Percentiles rank a stretch among this genome's conserved stretches.
These are phyloP conservation scores for Arachis hypogaea DNA, from an alignment of 306 rosid genomes.

Conservation along the genomic window DNA sequence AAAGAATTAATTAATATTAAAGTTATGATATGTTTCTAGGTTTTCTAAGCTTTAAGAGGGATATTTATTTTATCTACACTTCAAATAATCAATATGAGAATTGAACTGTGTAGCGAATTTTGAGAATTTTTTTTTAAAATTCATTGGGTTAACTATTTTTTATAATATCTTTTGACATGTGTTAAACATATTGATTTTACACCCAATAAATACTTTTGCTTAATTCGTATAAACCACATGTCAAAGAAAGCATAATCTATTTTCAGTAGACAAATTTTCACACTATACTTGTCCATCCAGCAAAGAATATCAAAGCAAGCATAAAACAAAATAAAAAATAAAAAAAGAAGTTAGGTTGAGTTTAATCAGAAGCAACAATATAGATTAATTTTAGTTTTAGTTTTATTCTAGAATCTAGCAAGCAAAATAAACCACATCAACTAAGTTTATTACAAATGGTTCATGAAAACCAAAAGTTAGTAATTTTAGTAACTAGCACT, in stretches of 20 bases:
- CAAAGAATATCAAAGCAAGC: conserved; percentile 43
- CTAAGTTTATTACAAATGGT: conserved; percentile 27
- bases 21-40: too few relatives aligned
- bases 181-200: not conserved
- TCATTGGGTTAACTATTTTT: too few relatives aligned
- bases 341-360: not conserved
- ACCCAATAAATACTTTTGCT: conserved; percentile 19
- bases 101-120: too few relatives aligned
- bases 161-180: not conserved
- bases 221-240: conserved; percentile 8
- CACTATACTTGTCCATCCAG: conserved; percentile 33
- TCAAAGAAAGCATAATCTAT: conserved; percentile 2
- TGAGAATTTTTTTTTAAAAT: too few relatives aligned
- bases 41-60: too few relatives aligned
- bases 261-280: not conserved
- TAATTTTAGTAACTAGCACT: not conserved
- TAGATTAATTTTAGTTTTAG: not conserved
- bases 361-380: conserved; percentile 20
- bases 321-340: not conserved
- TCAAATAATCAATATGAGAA: too few relatives aligned
- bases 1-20: not conserved
- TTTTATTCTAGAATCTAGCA: not conserved
- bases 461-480: conserved; percentile 30
- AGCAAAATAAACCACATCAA: conserved; percentile 3
- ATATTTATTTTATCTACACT: too few relatives aligned